Percentiles rank a stretch among this genome's conserved stretches.
These are phyloP conservation scores for Fistulifera solaris DNA, from an alignment of 108 stramenopile species.

Conservation along the genomic window DNA sequence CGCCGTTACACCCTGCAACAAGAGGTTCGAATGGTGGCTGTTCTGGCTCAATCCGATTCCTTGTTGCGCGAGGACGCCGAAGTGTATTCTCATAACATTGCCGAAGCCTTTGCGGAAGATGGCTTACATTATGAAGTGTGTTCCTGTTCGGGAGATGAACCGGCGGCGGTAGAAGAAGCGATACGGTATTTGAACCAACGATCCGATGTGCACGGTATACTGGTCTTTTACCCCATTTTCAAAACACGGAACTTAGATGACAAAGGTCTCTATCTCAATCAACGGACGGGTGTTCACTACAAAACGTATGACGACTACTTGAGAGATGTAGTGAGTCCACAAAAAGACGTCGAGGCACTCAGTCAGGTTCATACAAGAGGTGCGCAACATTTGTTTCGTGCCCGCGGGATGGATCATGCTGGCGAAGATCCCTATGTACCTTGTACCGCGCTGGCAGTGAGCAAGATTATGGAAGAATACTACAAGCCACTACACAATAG, in stretches of 20 bases:
- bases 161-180: slow-evolving; percentile 21
- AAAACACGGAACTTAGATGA: slow-evolving; percentile 22
- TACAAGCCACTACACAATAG: slow-evolving; percentile 3
- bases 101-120: slow-evolving; percentile 58
- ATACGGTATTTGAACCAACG: slow-evolving; percentile 50
- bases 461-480: slow-evolving; percentile 72
- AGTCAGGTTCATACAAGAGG: slow-evolving; percentile 35
- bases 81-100: slow-evolving; percentile 81
- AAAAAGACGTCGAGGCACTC: slow-evolving; percentile 91
- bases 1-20: slow-evolving; percentile 28
- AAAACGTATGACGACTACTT: slow-evolving; percentile 85
- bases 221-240: slow-evolving; percentile 93
- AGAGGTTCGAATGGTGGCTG: slow-evolving; percentile 42
- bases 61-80: slow-evolving; percentile 20
- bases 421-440: slow-evolving; percentile 28
- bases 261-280: slow-evolving; percentile 41
- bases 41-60: slow-evolving; percentile 28
- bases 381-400: slow-evolving; percentile 29
- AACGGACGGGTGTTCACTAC: slow-evolving; percentile 58
- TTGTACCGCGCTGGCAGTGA: slow-evolving; percentile 84
- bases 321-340: slow-evolving; percentile 62
- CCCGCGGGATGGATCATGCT: slow-evolving; percentile 9
- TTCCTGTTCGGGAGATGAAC: slow-evolving; percentile 24
- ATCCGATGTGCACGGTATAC: slow-evolving; percentile 78
- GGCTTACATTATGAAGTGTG: slow-evolving; percentile 74